Conservation (phyloP, 768 basidiomycete species). For the Boletus subcaerulescens region DNA sequence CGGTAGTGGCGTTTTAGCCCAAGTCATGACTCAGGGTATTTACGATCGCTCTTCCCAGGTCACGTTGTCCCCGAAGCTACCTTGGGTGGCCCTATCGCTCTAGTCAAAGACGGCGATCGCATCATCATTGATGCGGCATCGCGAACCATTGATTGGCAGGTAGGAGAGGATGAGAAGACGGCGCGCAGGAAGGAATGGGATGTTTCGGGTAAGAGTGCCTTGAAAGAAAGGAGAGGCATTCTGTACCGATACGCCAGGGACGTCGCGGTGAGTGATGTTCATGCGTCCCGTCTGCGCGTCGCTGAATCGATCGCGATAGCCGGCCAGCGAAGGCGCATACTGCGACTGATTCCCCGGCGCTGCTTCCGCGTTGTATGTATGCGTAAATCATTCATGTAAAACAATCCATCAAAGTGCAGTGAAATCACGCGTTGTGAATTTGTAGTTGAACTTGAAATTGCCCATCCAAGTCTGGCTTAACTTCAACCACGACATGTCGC, state of each 20-base stretch:
- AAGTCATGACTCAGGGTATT: conserved; percentile 33
- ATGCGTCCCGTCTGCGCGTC: not conserved
- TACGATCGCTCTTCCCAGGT: conserved; percentile 40
- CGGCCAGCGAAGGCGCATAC: conserved; percentile 79
- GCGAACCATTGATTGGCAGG: conserved; percentile 68
- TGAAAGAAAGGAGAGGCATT: conserved; percentile 72
- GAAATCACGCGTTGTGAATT: not conserved
- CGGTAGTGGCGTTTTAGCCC: conserved; percentile 30
- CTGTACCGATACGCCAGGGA: conserved; percentile 81
- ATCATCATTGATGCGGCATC: conserved; percentile 71
- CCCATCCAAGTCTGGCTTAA: too few species aligned
- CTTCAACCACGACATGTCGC: conserved; percentile 21
- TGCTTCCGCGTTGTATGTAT: conserved; percentile 1
- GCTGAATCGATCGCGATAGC: conserved; percentile 40
- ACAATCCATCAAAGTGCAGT: not conserved
- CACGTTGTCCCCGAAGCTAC: conserved; percentile 65
- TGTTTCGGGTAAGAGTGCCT: conserved; percentile 55
- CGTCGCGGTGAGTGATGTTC: conserved; percentile 67
- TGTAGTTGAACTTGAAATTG: not conserved
- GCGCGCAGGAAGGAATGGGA: conserved; percentile 67
- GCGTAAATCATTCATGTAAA: conserved; percentile 3
- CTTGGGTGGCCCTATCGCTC: conserved; percentile 83
- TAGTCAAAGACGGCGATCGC: conserved; percentile 78
- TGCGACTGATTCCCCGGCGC: conserved; percentile 52
- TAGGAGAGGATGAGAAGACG: conserved; percentile 63